Percentiles rank a stretch among this genome's conserved stretches.
phyloP scores from a whole-genome alignment of 495 filamentous ascomycete species.

The Tuber melanosporum region DNA sequence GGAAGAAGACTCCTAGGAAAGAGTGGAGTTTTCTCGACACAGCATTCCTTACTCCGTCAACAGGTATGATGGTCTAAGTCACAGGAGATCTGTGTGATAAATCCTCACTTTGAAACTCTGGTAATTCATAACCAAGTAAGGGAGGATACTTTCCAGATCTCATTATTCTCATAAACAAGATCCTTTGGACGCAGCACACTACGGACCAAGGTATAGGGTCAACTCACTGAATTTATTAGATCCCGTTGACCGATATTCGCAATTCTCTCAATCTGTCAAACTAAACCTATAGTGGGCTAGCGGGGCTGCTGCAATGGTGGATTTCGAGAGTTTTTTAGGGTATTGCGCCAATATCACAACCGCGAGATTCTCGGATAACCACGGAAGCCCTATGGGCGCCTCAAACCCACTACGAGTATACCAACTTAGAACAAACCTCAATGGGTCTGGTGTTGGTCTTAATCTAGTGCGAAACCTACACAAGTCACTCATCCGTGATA shows the following conservation, averaged over 20 bases:
- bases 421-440: not conserved
- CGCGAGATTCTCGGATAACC: not conserved
- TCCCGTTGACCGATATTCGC: no score
- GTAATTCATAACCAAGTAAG: no score
- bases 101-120: no score
- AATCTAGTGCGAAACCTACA: not conserved
- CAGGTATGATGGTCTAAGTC: no score
- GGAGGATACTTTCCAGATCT: no score
- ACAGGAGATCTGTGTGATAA: no score
- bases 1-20: not conserved
- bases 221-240: no score
- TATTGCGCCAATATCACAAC: not conserved
- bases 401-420: not conserved
- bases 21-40: no score
- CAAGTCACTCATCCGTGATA: not conserved
- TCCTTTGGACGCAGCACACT: no score
- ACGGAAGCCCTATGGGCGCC: not conserved
- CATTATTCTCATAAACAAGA: no score
- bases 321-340: not conserved
- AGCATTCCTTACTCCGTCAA: no score
- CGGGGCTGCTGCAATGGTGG: not conserved
- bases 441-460: not conserved
- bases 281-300: not conserved
- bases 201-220: no score
- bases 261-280: not conserved